Evolutionary conservation across 352 stramenopile genomes (phyloP), one percentile per base, ranked within the genome.

Genomic region (Phytophthora aleatoria): DNA sequence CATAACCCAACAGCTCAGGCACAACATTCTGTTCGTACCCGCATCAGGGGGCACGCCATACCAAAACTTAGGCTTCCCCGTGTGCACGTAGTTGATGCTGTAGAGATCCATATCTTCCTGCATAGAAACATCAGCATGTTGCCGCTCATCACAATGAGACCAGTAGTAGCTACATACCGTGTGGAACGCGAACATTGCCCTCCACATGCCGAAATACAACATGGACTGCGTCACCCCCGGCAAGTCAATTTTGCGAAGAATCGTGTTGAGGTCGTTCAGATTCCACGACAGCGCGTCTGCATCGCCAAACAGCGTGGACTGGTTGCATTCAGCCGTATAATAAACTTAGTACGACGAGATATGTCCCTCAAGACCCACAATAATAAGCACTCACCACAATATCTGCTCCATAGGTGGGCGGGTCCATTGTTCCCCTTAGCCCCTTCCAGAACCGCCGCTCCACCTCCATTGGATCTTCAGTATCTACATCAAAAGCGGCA

Each of bases 141-240:
- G 5, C 9, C 3, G 24, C 27, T 36, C 9, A 20, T 47, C 3
- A 41, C 20, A 60, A 27, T 15, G 7, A 54, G 24, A 13, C 5
- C 6, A 44, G 33, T 12, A 27, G 24, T 26, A 61, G 10, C 11
- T 9, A 54, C 70, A 36, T 62, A 90, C 83, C 48, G 89, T 96
- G 66, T 98, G 94, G 61, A 96, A 97, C 0, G 94, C 90, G 67
- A 98, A 98, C 85, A 98, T 97, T 57, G 91, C 87, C 11, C 89
- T 75, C 92, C 92, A 98, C 86, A 96, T 98, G 67, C 93, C 93
- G 67, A 97, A 96, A 69, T 98, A 98, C 28, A 98, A 77, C 92
- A 98, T 98, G 3, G 92, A 71, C 20, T 80, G 87, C 10, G 86
- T 98, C 54, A 98, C 86, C 16, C 92, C 92, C 5, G 88, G 86